These are phyloP conservation scores for Beauveria pseudobassiana DNA, from an alignment of 2,329 filamentous ascomycete genomes.

Conservation along the genomic window DNA sequence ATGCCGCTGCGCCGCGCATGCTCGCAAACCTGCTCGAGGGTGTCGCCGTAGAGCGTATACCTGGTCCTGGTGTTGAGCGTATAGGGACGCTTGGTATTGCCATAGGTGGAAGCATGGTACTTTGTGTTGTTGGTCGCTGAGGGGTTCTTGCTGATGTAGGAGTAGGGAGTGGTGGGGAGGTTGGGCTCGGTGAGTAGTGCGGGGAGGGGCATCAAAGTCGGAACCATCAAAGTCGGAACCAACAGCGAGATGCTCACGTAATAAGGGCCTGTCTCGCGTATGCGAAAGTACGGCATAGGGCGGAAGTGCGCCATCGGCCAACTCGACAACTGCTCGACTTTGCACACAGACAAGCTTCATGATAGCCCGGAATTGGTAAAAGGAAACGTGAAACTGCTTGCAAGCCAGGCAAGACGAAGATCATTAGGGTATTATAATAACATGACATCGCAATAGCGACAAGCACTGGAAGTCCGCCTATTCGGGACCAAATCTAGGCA, in stretches of 20 bases:
- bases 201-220: background rate
- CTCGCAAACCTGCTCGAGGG: background rate
- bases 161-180: background rate
- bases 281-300: background rate
- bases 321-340: background rate
- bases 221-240: background rate
- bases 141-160: background rate
- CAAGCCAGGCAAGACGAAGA: constrained; percentile 2
- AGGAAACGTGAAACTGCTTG: background rate
- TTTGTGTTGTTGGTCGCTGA: background rate
- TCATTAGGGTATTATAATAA: background rate
- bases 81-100: background rate
- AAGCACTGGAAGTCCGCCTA: background rate
- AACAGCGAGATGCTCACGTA: background rate
- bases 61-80: background rate
- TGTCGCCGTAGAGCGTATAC: background rate
- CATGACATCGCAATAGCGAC: constrained; percentile 2
- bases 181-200: background rate
- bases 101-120: too few relatives aligned
- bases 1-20: background rate
- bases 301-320: background rate
- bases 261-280: background rate
- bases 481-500: background rate
- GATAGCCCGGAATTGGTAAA: background rate
- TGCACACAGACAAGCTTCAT: constrained; percentile 4